phyloP scores from a whole-genome alignment of 495 filamentous ascomycete species.

The Hypoxylon fuscum region DNA sequence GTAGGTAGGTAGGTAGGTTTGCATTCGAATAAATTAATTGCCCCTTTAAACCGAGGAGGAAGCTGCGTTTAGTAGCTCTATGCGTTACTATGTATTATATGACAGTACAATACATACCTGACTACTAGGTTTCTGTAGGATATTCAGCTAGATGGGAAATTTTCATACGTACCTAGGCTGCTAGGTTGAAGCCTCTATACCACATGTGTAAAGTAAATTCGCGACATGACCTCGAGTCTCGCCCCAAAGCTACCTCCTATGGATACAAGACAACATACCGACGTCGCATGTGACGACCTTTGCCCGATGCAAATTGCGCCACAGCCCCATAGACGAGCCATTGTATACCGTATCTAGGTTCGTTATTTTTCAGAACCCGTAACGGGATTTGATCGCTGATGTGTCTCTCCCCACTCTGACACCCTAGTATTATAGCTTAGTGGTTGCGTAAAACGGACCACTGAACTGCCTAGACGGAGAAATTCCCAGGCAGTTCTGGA shows the following conservation, averaged over 20 bases:
- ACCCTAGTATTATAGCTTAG: neutral
- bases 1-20: neutral
- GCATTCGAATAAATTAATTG: constrained; percentile 35
- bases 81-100: too few species aligned
- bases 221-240: constrained; percentile 12
- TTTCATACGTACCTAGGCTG: too few species aligned
- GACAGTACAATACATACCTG: too few species aligned
- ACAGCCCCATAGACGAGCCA: constrained; percentile 15
- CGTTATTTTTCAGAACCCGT: constrained; percentile 13
- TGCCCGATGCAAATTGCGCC: constrained; percentile 15
- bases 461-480: constrained; percentile 21
- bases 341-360: constrained; percentile 23
- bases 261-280: constrained; percentile 6
- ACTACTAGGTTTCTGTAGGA: constrained; percentile 10
- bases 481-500: constrained; percentile 35
- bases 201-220: neutral
- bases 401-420: constrained; percentile 21
- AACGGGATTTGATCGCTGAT: constrained; percentile 30
- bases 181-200: constrained; percentile 4
- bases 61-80: neutral
- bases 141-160: too few species aligned
- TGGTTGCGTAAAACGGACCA: constrained; percentile 31
- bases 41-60: constrained; percentile 1
- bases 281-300: constrained; percentile 31
- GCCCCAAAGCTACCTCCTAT: constrained; percentile 2